These are phyloP conservation scores for Pichia sp. DNA, from an alignment of 1,139 yeast genomes.

Conservation along the genomic window DNA sequence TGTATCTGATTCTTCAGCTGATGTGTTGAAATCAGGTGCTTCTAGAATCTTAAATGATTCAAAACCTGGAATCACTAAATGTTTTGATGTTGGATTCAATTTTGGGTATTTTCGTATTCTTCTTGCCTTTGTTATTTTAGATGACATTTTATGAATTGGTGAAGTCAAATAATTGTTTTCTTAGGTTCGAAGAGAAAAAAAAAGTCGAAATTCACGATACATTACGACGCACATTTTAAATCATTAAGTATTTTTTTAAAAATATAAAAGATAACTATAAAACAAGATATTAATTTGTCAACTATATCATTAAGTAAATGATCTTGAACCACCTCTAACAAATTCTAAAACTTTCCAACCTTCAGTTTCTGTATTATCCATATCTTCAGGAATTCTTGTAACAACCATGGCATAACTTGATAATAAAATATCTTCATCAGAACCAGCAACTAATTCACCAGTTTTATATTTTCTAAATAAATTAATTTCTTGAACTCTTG, in stretches of 20 bases:
- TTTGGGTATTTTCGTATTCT: not conserved
- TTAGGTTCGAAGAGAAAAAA: not conserved
- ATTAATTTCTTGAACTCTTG: conserved; percentile 95
- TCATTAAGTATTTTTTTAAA: not conserved
- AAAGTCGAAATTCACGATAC: not conserved
- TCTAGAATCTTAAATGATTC: conserved; percentile 18
- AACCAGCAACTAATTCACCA: conserved; percentile 94
- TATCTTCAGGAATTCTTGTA: conserved; percentile 87
- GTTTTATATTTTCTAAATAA: conserved; percentile 84
- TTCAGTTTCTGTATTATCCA: conserved; percentile 84
- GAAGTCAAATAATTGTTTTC: no score
- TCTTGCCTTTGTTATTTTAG: not conserved
- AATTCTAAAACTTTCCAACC: conserved; percentile 97
- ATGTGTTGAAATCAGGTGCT: conserved; percentile 22
- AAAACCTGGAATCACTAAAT: conserved; percentile 5
- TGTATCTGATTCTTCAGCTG: conserved; percentile 17
- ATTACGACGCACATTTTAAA: not conserved
- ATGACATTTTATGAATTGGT: not conserved
- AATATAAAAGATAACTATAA: conserved; percentile 4
- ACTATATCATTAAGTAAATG: conserved; percentile 51
- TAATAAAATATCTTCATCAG: conserved; percentile 87
- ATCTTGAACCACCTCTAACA: conserved; percentile 90
- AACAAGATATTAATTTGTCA: conserved; percentile 2
- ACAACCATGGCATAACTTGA: conserved; percentile 95
- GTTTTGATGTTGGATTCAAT: not conserved